Conservation (phyloP, 805 yeast genomes). For the Phaffomyces antillensis region DNA sequence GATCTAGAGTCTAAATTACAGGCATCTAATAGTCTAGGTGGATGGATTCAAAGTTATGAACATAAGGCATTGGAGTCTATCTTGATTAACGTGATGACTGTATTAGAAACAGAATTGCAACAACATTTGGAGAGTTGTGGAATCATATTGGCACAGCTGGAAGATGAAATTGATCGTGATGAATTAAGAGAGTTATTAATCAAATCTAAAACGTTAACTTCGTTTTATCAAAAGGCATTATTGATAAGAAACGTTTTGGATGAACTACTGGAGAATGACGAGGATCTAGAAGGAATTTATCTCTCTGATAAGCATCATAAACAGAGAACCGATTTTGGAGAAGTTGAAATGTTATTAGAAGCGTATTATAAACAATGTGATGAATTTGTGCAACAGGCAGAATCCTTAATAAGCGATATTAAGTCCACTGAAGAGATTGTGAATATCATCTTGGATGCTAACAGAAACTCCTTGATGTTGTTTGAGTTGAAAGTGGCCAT, state of each 20-base stretch:
- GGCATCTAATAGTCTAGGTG: slow-evolving; percentile 17
- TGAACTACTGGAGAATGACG: slow-evolving; percentile 80
- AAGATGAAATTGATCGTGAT: slow-evolving; percentile 71
- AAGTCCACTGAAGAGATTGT: slow-evolving; percentile 90
- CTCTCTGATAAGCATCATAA: slow-evolving; percentile 38
- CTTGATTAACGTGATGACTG: slow-evolving; percentile 71
- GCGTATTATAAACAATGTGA: slow-evolving; percentile 89
- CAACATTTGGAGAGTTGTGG: slow-evolving; percentile 54
- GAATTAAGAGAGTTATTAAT: slow-evolving; percentile 66
- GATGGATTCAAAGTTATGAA: slow-evolving; percentile 54
- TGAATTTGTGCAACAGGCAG: slow-evolving; percentile 88
- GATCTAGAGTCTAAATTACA: slow-evolving; percentile 74
- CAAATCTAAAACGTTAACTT: slow-evolving; percentile 61
- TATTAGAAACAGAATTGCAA: slow-evolving; percentile 68
- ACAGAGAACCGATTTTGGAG: slow-evolving; percentile 43
- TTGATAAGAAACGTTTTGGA: slow-evolving; percentile 78
- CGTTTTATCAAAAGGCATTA: slow-evolving; percentile 67
- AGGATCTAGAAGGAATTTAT: slow-evolving; percentile 76
- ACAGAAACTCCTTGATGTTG: slow-evolving; percentile 83
- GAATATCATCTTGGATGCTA: slow-evolving; percentile 84
- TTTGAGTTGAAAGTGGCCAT: slow-evolving; percentile 78
- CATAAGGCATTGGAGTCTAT: slow-evolving; percentile 80
- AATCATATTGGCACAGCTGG: slow-evolving; percentile 58
- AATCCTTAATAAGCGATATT: slow-evolving; percentile 73
- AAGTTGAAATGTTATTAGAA: slow-evolving; percentile 81